Evolutionary conservation across 768 basidiomycete genomes (phyloP).

Genomic region (Neoboletus brunneissimus): DNA sequence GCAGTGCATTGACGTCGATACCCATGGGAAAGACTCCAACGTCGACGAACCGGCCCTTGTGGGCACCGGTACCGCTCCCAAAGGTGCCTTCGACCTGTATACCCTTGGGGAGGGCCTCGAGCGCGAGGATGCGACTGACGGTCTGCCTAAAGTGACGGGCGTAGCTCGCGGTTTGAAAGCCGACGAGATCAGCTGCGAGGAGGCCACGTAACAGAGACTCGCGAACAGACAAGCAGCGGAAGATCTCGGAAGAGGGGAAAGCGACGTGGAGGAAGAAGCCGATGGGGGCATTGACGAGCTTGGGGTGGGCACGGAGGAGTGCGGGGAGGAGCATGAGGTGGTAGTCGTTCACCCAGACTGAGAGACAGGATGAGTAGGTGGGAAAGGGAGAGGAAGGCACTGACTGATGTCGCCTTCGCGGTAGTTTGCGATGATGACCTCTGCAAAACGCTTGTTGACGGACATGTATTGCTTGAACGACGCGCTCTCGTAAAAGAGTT

Average conservation of each 20-base stretch:
- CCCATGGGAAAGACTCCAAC: slow-evolving; percentile 91
- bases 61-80: slow-evolving; percentile 1
- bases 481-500: slow-evolving; percentile 73
- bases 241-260: slow-evolving; percentile 94
- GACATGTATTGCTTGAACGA: slow-evolving; percentile 83
- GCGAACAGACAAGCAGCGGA: slow-evolving; percentile 82
- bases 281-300: slow-evolving; percentile 44
- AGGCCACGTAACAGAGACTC: slow-evolving; percentile 79
- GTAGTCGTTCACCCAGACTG: slow-evolving; percentile 91
- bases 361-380: slow-evolving; percentile 1
- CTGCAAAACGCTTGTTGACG: slow-evolving; percentile 89
- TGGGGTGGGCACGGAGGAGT: slow-evolving; percentile 65
- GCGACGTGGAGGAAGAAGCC: slow-evolving; percentile 97
- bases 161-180: slow-evolving; percentile 86
- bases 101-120: slow-evolving; percentile 81
- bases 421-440: slow-evolving; percentile 75
- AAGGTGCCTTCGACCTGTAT: slow-evolving; percentile 53
- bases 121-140: slow-evolving; percentile 72
- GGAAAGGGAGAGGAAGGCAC: slow-evolving; percentile 2
- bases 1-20: slow-evolving; percentile 71
- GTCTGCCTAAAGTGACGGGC: slow-evolving; percentile 86
- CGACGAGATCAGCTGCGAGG: slow-evolving; percentile 90
- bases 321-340: slow-evolving; percentile 91
- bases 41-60: slow-evolving; percentile 65
- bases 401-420: slow-evolving; percentile 82